Conservation (phyloP, 495 filamentous ascomycete species). For the Talaromyces stipitatus region DNA sequence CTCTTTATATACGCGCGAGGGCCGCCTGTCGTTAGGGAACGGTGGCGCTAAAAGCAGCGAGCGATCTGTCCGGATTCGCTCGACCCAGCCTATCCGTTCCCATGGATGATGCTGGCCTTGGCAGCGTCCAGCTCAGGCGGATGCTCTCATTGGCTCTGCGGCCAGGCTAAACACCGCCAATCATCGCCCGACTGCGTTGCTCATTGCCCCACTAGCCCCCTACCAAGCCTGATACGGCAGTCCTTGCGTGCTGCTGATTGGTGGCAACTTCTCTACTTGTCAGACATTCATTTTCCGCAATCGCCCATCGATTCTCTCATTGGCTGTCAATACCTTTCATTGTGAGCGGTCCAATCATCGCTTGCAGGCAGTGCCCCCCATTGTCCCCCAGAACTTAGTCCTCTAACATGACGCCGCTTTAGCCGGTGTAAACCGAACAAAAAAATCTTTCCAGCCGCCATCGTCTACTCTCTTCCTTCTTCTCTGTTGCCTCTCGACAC, state of each 20-base stretch:
- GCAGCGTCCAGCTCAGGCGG: not conserved
- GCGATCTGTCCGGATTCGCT: not conserved
- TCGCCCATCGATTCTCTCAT: conserved; percentile 6
- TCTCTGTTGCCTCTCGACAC: conserved; percentile 16
- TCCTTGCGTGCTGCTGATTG: not conserved
- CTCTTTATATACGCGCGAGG: conserved; percentile 35
- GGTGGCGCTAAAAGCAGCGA: conserved; percentile 40
- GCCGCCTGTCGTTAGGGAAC: conserved; percentile 27
- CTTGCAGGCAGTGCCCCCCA: conserved; percentile 16
- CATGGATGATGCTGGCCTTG: conserved; percentile 19
- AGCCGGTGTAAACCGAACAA: conserved; percentile 35
- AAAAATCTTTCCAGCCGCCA: conserved; percentile 17
- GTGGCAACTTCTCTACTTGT: not conserved
- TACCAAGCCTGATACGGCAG: not conserved
- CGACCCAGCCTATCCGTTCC: conserved; percentile 12
- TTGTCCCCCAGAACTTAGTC: conserved; percentile 12
- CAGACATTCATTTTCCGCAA: not conserved
- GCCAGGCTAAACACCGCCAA: not conserved
- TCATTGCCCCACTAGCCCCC: conserved; percentile 13
- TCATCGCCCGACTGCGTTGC: conserved; percentile 9
- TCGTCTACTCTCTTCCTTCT: conserved; percentile 14
- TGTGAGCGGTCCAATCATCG: conserved; percentile 23
- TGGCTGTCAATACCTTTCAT: conserved; percentile 17
- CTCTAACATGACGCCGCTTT: conserved; percentile 35
- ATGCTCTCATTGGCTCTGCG: not conserved